Percentiles rank a stretch among this genome's conserved stretches.
phyloP scores from a whole-genome alignment of 1,139 yeast genomes.

The Magnusiomyces fungicola region DNA sequence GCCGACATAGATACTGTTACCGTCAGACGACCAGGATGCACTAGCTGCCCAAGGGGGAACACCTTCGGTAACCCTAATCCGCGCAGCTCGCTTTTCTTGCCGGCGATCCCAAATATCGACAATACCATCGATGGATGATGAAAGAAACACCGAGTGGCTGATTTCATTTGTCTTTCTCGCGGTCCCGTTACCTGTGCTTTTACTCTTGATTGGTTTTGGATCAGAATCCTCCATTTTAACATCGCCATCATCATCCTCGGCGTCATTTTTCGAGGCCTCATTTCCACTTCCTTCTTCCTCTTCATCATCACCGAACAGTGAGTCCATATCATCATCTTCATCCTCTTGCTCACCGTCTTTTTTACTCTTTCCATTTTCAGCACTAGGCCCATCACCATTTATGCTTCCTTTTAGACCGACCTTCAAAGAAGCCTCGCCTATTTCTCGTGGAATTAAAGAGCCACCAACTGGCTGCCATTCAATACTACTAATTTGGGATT shows the following conservation, averaged over 20 bases:
- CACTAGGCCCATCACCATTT: slow-evolving; percentile 14
- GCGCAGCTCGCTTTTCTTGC: slow-evolving; percentile 41
- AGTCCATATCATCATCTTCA: slow-evolving; percentile 38
- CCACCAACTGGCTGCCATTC: slow-evolving; percentile 75
- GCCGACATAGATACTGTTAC: slow-evolving; percentile 74
- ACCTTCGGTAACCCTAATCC: slow-evolving; percentile 53
- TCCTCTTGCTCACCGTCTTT: slow-evolving; percentile 13
- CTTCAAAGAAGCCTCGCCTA: slow-evolving; percentile 7
- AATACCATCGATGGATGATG: slow-evolving; percentile 80
- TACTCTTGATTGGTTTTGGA: slow-evolving; percentile 14
- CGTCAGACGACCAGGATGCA: slow-evolving; percentile 80
- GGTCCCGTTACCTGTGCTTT: slow-evolving; percentile 2
- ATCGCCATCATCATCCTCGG: slow-evolving; percentile 13
- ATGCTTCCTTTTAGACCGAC: background rate
- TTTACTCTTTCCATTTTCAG: background rate
- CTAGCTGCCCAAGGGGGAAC: slow-evolving; percentile 92
- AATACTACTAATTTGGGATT: slow-evolving; percentile 74
- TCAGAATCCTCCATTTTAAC: slow-evolving; percentile 7
- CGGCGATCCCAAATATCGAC: slow-evolving; percentile 81
- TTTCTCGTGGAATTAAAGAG: slow-evolving; percentile 24
- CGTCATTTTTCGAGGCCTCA: slow-evolving; percentile 15
- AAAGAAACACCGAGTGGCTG: slow-evolving; percentile 52
- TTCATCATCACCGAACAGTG: slow-evolving; percentile 75
- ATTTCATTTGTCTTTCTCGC: slow-evolving; percentile 10
- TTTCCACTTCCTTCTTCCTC: slow-evolving; percentile 41